Evolutionary conservation across 2,329 filamentous ascomycete genomes (phyloP).

Genomic region (Mariannaea elegans): DNA sequence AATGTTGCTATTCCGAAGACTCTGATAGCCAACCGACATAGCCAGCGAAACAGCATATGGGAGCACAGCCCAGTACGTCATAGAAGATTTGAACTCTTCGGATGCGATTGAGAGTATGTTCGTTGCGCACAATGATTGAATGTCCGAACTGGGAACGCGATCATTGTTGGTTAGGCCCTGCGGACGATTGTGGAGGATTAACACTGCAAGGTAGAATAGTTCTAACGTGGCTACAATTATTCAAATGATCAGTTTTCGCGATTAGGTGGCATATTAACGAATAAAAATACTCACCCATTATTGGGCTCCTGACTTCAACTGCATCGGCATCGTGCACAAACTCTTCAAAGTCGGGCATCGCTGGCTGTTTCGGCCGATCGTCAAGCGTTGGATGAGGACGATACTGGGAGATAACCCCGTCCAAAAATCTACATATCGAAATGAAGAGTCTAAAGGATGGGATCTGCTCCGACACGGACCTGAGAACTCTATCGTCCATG

Average conservation of each 20-base stretch:
- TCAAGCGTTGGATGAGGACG: background rate
- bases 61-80: slow-evolving; percentile 2
- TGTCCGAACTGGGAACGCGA: background rate
- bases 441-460: background rate
- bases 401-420: slow-evolving; percentile 9
- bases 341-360: background rate
- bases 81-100: background rate
- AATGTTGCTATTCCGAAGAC: slow-evolving; percentile 8
- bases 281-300: slow-evolving; percentile 2
- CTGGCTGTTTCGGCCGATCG: background rate
- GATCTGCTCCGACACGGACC: background rate
- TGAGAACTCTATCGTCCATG: background rate
- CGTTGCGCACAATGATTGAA: background rate
- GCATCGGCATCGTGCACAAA: background rate
- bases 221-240: background rate
- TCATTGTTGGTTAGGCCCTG: background rate
- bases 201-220: slow-evolving; percentile 1
- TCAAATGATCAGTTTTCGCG: background rate
- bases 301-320: background rate
- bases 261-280: too few relatives aligned
- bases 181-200: slow-evolving; percentile 5
- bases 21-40: slow-evolving; percentile 10
- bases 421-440: background rate
- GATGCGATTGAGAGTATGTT: slow-evolving; percentile 8
- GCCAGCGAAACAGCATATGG: slow-evolving; percentile 13